These are phyloP conservation scores for Candida broadrunensis DNA, from an alignment of 805 yeast species.

Conservation along the genomic window DNA sequence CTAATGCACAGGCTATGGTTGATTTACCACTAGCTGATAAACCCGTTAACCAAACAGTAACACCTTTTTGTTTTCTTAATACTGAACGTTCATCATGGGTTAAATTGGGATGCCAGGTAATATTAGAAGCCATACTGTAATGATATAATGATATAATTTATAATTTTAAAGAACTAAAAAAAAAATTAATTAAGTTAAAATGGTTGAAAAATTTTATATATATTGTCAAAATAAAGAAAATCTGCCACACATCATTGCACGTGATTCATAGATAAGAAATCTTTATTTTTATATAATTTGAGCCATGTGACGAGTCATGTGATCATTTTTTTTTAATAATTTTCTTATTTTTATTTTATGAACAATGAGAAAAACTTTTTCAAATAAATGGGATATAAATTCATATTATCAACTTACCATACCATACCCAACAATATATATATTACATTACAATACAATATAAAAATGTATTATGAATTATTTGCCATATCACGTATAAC, in stretches of 20 bases:
- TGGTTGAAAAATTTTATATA: not conserved
- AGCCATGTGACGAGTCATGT: no score
- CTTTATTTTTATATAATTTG: no score
- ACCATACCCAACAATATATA: no score
- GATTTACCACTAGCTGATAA: constrained; percentile 93
- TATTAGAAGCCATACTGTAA: constrained; percentile 79
- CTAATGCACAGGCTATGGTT: constrained; percentile 93
- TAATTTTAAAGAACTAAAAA: no score
- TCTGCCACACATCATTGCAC: not conserved
- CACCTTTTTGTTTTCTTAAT: constrained; percentile 77
- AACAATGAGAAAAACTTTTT: no score
- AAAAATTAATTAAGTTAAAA: no score
- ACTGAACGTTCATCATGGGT: constrained; percentile 76
- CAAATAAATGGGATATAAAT: no score
- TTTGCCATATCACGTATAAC: constrained; percentile 84
- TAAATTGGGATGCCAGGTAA: constrained; percentile 93
- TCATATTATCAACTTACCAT: no score
- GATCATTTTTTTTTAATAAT: no score
- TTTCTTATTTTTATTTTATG: no score
- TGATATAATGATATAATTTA: no score
- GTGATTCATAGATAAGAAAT: not conserved
- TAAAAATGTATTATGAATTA: constrained; percentile 78
- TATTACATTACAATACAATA: no score
- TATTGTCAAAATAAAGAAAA: not conserved
- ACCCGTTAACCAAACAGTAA: constrained; percentile 94